phyloP scores from a whole-genome alignment of 371 early-diverging fungal genomes.

The Fennellomyces sp. region DNA sequence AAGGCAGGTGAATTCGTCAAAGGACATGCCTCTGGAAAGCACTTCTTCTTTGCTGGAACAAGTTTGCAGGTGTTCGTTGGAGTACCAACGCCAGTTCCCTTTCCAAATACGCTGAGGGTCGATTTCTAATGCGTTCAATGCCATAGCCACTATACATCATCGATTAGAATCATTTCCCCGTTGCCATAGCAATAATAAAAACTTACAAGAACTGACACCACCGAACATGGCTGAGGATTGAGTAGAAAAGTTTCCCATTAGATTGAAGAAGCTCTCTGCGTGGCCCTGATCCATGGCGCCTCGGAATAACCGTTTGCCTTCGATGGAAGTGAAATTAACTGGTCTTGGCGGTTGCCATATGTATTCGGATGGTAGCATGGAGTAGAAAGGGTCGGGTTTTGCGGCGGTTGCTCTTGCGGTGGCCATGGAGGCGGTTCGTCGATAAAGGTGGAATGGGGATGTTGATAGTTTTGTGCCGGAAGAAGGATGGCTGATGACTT shows the following conservation, averaged over 20 bases:
- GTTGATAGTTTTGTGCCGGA: neutral
- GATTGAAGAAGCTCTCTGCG: constrained; percentile 85
- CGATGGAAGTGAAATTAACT: constrained; percentile 68
- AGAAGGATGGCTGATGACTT: neutral
- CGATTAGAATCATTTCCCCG: constrained; percentile 22
- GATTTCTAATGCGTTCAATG: constrained; percentile 90
- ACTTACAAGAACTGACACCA: constrained; percentile 61
- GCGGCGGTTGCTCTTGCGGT: neutral
- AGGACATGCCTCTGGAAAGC: constrained; percentile 79
- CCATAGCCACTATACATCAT: constrained; percentile 74
- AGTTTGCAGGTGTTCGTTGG: constrained; percentile 79
- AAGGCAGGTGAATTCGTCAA: constrained; percentile 84
- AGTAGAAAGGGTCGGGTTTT: neutral
- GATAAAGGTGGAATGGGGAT: neutral
- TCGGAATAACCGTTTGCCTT: constrained; percentile 81
- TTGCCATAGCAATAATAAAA: constrained; percentile 43
- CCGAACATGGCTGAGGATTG: constrained; percentile 76
- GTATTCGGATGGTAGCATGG: neutral
- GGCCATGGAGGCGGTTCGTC: constrained; percentile 3
- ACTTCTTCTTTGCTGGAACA: constrained; percentile 76
- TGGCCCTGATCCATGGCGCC: constrained; percentile 73
- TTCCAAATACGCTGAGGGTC: constrained; percentile 90
- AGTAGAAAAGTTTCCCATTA: constrained; percentile 86
- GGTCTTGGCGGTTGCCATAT: constrained; percentile 13
- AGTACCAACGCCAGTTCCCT: constrained; percentile 89